These are phyloP conservation scores for Phytophthora litchii DNA, from an alignment of 352 stramenopile species.

Conservation along the genomic window DNA sequence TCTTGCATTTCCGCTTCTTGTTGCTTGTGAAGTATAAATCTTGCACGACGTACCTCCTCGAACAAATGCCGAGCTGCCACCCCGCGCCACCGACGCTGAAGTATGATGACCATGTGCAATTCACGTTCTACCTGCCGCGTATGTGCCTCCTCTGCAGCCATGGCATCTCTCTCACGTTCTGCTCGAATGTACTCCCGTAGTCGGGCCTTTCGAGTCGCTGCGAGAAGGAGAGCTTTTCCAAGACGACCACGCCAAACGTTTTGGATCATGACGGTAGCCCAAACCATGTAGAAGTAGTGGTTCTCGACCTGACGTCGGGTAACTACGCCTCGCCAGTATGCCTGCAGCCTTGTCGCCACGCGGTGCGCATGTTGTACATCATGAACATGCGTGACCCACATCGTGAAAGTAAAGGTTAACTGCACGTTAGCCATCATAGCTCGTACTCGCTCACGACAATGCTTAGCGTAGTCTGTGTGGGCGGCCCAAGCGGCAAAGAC, in stretches of 20 bases:
- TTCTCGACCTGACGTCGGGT: constrained; percentile 60
- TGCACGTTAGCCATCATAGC: constrained; percentile 58
- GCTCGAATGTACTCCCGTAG: constrained; percentile 73
- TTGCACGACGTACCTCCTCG: constrained; percentile 58
- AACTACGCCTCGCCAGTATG: constrained; percentile 65
- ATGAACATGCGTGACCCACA: constrained; percentile 51
- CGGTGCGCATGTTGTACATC: constrained; percentile 38
- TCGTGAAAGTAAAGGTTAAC: constrained; percentile 53
- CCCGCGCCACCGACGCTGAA: constrained; percentile 78
- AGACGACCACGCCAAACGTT: constrained; percentile 70
- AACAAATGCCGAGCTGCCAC: constrained; percentile 70
- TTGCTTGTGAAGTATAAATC: constrained; percentile 67
- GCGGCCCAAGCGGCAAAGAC: constrained; percentile 61
- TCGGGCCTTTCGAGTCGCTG: constrained; percentile 54
- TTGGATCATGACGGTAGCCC: constrained; percentile 74
- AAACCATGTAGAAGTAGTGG: constrained; percentile 60
- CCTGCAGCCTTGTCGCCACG: constrained; percentile 51
- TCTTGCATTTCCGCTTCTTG: constrained; percentile 75
- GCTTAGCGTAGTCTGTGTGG: constrained; percentile 44
- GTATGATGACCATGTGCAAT: constrained; percentile 58
- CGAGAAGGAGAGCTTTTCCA: constrained; percentile 53
- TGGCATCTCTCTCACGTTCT: constrained; percentile 65
- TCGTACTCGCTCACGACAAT: constrained; percentile 48
- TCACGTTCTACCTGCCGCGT: constrained; percentile 57
- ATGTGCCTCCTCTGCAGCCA: constrained; percentile 50